Evolutionary conservation across 2,329 filamentous ascomycete species (phyloP).

Genomic region (Pyrenophora tritici-repentis): DNA sequence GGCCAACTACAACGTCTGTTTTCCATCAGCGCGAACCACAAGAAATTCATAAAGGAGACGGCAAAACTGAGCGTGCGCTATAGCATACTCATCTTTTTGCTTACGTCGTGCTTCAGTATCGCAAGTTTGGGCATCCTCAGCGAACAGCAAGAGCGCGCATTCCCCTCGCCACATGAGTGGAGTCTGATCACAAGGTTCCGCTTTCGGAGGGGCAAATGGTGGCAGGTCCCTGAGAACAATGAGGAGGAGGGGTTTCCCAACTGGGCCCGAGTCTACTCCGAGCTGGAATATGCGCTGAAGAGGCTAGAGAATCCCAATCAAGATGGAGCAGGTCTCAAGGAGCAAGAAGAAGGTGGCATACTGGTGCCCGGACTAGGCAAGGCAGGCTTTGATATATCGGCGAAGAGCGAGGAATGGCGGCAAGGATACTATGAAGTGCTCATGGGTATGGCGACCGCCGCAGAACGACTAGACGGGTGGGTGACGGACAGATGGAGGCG

Average conservation of each 20-base stretch:
- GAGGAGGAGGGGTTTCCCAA: conserved; percentile 66
- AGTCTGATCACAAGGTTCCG: conserved; percentile 69
- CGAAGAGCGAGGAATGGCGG: conserved; percentile 81
- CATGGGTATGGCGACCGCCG: conserved; percentile 74
- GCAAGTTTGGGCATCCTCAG: conserved; percentile 71
- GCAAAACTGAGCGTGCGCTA: conserved; percentile 72
- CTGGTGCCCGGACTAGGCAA: conserved; percentile 42
- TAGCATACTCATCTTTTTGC: conserved; percentile 67
- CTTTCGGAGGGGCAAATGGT: conserved; percentile 62
- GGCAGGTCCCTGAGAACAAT: conserved; percentile 58
- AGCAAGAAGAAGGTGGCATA: conserved; percentile 60
- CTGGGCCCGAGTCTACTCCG: conserved; percentile 70
- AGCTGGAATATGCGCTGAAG: conserved; percentile 63
- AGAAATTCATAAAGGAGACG: conserved; percentile 71
- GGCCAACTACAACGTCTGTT: conserved; percentile 68
- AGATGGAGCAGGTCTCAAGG: conserved; percentile 69
- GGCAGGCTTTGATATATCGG: conserved; percentile 69
- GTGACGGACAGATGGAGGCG: conserved; percentile 67
- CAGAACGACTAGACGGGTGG: conserved; percentile 82
- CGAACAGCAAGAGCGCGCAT: conserved; percentile 74
- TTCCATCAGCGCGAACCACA: conserved; percentile 71
- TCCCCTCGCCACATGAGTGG: conserved; percentile 86
- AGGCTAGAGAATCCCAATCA: conserved; percentile 70
- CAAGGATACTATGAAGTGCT: conserved; percentile 83
- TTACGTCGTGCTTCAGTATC: conserved; percentile 63